Evolutionary conservation across 768 basidiomycete genomes (phyloP), one percentile per base, ranked within the genome.

Genomic region (Lactarius sanguifluus): DNA sequence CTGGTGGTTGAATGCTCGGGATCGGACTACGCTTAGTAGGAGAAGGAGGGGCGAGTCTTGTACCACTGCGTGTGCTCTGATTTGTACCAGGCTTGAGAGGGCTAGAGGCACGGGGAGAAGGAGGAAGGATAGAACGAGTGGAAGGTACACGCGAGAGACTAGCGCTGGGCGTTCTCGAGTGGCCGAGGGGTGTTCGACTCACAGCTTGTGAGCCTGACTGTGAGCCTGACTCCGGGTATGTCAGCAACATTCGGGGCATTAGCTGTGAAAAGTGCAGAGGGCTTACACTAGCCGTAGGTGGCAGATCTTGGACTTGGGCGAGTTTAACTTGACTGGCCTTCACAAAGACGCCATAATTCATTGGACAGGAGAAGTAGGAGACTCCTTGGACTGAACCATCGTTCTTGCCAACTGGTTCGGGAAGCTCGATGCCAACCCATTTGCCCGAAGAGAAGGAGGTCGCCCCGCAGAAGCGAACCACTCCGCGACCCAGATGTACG

Each of bases 391-490:
- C 90, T 1, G 86, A 84, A 1, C 97, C 97, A 71, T 98, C 92
- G 80, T 99, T 99, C 87, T 98, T 99, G 45, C 97, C 97, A 55
- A 85, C 89, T 9, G 85, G 77, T 72, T 89, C 88, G 64, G 83
- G 85, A 56, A 99, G 83, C 73, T 96, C 95, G 61, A 98, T 86
- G 12, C 97, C 97, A 59, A 97, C 83, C 96, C 96, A 99, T 82
- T 91, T 94, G 0, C 97, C 97, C 1, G 86, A 77, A 25, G 92
- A 85, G 75, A 98, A 98, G 2, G 83, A 81, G 0, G 96, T 96
- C 38, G 85, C 69, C 0, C 96, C 97, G 59, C 82, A 84, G 81
- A 94, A 99, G 28, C 95, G 84, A 56, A 98, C 90, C 56, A 89
- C 80, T 2, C 97, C 97, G 43, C 86, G 83, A 20, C 96, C 95